Evolutionary conservation across 495 filamentous ascomycete species (phyloP).

Genomic region (Ascobolus immersus): DNA sequence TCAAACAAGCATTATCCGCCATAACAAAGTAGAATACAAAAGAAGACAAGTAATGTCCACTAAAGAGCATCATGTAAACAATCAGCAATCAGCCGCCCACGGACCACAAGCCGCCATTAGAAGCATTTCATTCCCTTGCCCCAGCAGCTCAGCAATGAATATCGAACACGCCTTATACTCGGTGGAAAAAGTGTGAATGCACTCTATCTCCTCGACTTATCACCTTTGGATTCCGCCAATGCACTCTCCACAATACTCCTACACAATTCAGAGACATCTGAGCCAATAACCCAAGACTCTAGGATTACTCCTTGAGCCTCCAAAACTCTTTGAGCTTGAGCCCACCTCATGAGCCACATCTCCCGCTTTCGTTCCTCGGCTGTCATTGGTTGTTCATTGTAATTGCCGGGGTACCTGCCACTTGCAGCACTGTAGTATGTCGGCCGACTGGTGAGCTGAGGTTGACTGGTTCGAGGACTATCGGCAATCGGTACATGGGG

Average conservation of each 20-base stretch:
- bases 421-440: constrained; percentile 2
- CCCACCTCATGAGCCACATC: constrained; percentile 58
- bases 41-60: neutral
- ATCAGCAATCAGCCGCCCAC: neutral
- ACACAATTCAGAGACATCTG: constrained; percentile 42
- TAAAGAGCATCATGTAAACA: neutral
- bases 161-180: neutral
- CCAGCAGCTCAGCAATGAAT: neutral
- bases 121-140: neutral
- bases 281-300: constrained; percentile 60
- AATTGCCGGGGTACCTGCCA: constrained; percentile 8
- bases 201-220: neutral
- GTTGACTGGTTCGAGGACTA: constrained; percentile 11
- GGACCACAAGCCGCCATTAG: neutral
- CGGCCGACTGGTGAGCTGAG: neutral
- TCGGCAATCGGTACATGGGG: constrained; percentile 4
- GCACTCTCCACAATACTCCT: constrained; percentile 26
- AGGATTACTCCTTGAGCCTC: constrained; percentile 43
- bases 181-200: neutral
- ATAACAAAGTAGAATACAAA: neutral
- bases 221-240: constrained; percentile 6
- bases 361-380: constrained; percentile 42
- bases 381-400: constrained; percentile 6
- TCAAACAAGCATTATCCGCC: neutral
- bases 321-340: constrained; percentile 43